phyloP scores from a whole-genome alignment of 768 basidiomycete genomes.

The Paxillus involutus region DNA sequence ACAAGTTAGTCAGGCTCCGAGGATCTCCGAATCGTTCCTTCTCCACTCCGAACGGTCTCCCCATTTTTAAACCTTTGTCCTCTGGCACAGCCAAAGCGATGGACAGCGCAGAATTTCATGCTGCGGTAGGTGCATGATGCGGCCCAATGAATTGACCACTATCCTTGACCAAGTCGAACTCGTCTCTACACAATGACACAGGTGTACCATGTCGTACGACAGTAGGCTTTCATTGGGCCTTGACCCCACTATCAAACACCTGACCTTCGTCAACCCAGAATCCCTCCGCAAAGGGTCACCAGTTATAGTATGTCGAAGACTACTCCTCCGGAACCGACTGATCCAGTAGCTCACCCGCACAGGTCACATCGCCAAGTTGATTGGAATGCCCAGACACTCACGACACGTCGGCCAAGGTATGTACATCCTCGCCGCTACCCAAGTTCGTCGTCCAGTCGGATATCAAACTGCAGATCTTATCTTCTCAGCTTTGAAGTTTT shows the following conservation, averaged over 20 bases:
- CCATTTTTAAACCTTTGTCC: not conserved
- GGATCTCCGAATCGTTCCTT: too few species aligned
- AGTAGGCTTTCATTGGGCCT: constrained; percentile 19
- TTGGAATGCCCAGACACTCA: constrained; percentile 78
- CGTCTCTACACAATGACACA: constrained; percentile 23
- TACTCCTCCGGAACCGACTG: constrained; percentile 2
- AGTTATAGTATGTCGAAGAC: constrained; percentile 57
- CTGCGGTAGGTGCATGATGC: constrained; percentile 40
- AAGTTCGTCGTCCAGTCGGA: not conserved
- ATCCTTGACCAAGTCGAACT: not conserved
- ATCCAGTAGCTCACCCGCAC: not conserved
- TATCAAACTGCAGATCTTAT: constrained; percentile 1
- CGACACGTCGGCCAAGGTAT: constrained; percentile 83
- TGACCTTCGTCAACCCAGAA: constrained; percentile 27
- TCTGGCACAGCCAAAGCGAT: constrained; percentile 26
- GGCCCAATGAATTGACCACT: not conserved
- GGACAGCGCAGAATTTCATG: constrained; percentile 65
- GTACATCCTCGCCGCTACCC: not conserved
- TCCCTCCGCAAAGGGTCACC: constrained; percentile 68
- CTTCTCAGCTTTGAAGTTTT: constrained; percentile 69
- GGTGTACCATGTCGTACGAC: constrained; percentile 74
- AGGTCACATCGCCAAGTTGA: constrained; percentile 80
- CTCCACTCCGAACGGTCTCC: too few species aligned
- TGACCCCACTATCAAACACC: not conserved
- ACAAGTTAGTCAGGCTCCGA: too few species aligned